Conservation (phyloP, 2,329 filamentous ascomycete species). For the Alternaria alternata region DNA sequence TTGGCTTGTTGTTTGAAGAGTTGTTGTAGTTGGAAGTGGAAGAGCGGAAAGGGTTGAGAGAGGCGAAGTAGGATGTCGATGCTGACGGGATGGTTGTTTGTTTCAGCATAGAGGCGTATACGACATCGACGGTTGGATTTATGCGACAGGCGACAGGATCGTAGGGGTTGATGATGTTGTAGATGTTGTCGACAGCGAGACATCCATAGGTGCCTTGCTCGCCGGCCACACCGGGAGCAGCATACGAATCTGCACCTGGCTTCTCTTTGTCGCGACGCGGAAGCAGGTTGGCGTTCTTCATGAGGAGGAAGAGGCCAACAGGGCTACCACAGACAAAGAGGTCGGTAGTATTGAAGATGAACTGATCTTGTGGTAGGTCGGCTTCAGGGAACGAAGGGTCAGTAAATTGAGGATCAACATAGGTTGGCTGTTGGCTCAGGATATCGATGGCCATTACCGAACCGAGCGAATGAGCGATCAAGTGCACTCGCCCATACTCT, state of each 20-base stretch:
- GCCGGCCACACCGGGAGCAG: conserved; percentile 70
- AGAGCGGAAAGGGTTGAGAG: conserved; percentile 52
- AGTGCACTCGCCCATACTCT: conserved; percentile 81
- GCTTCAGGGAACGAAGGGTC: conserved; percentile 51
- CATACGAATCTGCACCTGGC: conserved; percentile 71
- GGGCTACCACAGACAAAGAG: conserved; percentile 91
- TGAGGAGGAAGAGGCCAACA: conserved; percentile 87
- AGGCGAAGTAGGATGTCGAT: conserved; percentile 59
- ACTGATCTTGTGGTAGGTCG: conserved; percentile 62
- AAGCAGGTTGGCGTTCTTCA: conserved; percentile 75
- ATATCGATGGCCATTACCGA: conserved; percentile 95
- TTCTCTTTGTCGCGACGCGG: conserved; percentile 81
- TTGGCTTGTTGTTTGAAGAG: conserved; percentile 30
- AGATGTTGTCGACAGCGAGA: conserved; percentile 92
- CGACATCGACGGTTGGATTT: conserved; percentile 86
- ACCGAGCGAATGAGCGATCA: conserved; percentile 92
- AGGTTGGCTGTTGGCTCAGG: conserved; percentile 85
- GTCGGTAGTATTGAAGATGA: conserved; percentile 92
- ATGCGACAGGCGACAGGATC: conserved; percentile 89
- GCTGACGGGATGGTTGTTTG: conserved; percentile 80
- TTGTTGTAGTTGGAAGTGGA: conserved; percentile 34
- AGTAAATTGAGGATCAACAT: conserved; percentile 59
- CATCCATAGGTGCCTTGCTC: conserved; percentile 84
- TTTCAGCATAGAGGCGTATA: conserved; percentile 79
- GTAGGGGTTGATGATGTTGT: conserved; percentile 84